A percentile compares a stretch with the other conserved stretches of the same genome.
These are phyloP conservation scores for Phyllostachys edulis DNA, from an alignment of 176 grass and related monocot species.

Conservation along the genomic window DNA sequence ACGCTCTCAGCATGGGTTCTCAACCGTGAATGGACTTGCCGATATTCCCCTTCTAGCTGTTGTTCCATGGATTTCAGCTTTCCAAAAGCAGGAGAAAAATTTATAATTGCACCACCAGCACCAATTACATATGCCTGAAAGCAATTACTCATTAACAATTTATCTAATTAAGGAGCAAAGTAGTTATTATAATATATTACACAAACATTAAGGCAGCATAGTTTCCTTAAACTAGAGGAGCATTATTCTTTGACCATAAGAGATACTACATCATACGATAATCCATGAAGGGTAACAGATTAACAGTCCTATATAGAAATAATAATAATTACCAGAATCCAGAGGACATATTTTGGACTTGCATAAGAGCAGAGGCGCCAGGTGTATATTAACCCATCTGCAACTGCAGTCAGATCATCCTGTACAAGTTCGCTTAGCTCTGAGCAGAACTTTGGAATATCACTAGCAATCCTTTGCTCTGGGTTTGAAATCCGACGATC, in stretches of 20 bases:
- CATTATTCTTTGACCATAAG: not conserved
- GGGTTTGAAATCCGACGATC: slow-evolving; percentile 87
- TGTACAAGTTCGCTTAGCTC: slow-evolving; percentile 95
- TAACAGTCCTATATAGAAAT: not conserved
- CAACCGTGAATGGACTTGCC: slow-evolving; percentile 83
- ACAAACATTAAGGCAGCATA: not conserved
- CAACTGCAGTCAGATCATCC: slow-evolving; percentile 82
- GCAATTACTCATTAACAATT: slow-evolving; percentile 6
- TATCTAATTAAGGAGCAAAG: slow-evolving; percentile 11
- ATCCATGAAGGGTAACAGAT: slow-evolving; percentile 13
- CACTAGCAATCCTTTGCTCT: slow-evolving; percentile 96
- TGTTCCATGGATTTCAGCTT: slow-evolving; percentile 95
- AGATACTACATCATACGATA: not conserved
- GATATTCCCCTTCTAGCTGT: slow-evolving; percentile 96
- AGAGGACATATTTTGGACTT: slow-evolving; percentile 97
- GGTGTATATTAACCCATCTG: slow-evolving; percentile 83
- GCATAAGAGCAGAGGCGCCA: slow-evolving; percentile 97
- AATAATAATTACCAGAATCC: slow-evolving; percentile 78
- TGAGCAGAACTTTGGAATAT: slow-evolving; percentile 90
- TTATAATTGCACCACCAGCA: slow-evolving; percentile 75
- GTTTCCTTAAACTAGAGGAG: not conserved
- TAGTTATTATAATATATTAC: not conserved
- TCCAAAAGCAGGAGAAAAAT: slow-evolving; percentile 88
- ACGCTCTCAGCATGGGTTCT: slow-evolving; percentile 97
- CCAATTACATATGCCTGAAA: slow-evolving; percentile 97